These are phyloP conservation scores for Aphanomyces euteiches DNA, from an alignment of 352 stramenopile species.

Conservation along the genomic window DNA sequence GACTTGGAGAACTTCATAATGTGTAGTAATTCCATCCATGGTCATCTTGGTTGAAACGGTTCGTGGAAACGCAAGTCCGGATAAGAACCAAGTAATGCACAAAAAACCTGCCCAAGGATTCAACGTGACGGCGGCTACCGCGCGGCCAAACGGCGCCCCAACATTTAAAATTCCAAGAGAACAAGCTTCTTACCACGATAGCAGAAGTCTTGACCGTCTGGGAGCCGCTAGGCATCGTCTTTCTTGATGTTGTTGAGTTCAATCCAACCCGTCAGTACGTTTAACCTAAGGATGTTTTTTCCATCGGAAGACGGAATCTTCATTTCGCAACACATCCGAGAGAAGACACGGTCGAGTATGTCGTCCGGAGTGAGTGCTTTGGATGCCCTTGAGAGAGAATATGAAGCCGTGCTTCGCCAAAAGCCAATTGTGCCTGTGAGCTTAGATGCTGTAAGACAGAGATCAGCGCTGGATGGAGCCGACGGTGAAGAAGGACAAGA, in stretches of 20 bases:
- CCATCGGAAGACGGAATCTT: no score
- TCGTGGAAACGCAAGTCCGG: neutral
- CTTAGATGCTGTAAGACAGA: conserved; percentile 4
- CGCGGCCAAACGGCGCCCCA: no score
- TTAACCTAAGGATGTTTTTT: no score
- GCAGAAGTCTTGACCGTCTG: no score
- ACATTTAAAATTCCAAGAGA: no score
- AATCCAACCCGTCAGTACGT: no score
- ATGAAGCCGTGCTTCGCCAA: conserved; percentile 17
- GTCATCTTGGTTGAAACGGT: neutral
- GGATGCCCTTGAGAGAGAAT: conserved; percentile 28
- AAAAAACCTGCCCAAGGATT: neutral
- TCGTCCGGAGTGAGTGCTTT: conserved; percentile 2
- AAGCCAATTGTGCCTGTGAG: conserved; percentile 13
- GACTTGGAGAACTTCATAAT: conserved; percentile 61
- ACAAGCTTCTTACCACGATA: no score
- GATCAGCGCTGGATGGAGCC: neutral
- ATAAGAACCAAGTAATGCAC: neutral
- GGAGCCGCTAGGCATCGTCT: no score
- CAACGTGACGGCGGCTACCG: no score
- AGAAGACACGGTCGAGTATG: no score
- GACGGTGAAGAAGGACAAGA: conserved; percentile 18
- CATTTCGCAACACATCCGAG: no score
- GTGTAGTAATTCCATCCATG: conserved; percentile 33
- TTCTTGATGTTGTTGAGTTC: no score